These are phyloP conservation scores for Typha latifolia DNA, from an alignment of 176 grass and related monocot genomes.

Conservation along the genomic window DNA sequence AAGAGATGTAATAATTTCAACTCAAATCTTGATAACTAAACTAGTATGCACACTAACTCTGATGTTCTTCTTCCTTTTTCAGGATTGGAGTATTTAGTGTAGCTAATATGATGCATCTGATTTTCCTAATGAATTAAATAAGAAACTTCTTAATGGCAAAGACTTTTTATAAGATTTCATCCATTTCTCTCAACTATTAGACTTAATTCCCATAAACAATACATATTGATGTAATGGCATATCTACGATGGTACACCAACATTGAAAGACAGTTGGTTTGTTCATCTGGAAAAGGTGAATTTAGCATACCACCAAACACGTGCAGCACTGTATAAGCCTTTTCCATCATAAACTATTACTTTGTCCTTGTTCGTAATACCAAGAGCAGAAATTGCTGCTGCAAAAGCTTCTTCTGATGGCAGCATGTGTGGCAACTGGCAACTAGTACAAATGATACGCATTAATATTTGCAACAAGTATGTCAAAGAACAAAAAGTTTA, in stretches of 20 bases:
- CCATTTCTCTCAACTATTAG: background rate
- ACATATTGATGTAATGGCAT: background rate
- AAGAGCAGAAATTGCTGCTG: conserved; percentile 57
- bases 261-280: background rate
- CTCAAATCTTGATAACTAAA: too few species aligned
- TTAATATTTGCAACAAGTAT: background rate
- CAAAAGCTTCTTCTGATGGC: conserved; percentile 72
- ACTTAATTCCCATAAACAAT: background rate
- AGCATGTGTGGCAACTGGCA: conserved; percentile 89
- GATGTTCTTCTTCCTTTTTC: too few species aligned
- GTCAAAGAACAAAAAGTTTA: too few species aligned
- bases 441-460: conserved; percentile 19
- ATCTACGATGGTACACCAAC: background rate
- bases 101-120: too few species aligned
- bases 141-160: too few species aligned
- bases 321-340: conserved; percentile 70
- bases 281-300: background rate
- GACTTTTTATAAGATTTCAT: too few species aligned
- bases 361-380: conserved; percentile 60
- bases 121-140: too few species aligned
- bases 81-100: too few species aligned
- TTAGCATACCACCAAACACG: conserved; percentile 85
- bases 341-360: conserved; percentile 86
- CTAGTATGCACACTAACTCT: too few species aligned
- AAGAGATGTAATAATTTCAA: too few species aligned